Percentiles rank a stretch among this genome's conserved stretches.
phyloP scores from a whole-genome alignment of 1,139 yeast species.

The Geotrichum cucujoidarum region DNA sequence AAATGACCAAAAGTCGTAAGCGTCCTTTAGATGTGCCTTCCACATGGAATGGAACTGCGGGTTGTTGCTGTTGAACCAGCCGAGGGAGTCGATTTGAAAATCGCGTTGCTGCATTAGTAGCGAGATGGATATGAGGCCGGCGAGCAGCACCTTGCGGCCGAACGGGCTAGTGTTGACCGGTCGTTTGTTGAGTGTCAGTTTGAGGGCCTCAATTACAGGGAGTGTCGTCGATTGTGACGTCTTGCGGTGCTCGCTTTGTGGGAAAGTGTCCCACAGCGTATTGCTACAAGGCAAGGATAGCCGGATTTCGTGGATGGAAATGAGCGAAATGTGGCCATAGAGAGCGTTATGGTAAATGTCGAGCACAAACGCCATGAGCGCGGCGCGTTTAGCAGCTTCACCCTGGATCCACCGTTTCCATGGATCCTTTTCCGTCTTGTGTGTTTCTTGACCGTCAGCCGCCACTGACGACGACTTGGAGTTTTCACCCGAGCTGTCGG shows the following conservation, averaged over 20 bases:
- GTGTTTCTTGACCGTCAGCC: conserved; percentile 6
- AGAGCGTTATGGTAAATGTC: conserved; percentile 74
- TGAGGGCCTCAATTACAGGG: conserved; percentile 52
- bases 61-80: conserved; percentile 29
- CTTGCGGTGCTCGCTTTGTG: conserved; percentile 20
- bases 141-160: conserved; percentile 60
- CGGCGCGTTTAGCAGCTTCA: conserved; percentile 71
- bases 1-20: conserved; percentile 9
- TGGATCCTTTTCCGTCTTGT: conserved; percentile 23
- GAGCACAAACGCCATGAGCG: conserved; percentile 72
- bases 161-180: conserved; percentile 49
- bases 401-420: conserved; percentile 68
- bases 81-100: conserved; percentile 48
- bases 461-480: not conserved
- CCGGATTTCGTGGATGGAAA: conserved; percentile 67
- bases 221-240: conserved; percentile 24
- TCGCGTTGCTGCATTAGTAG: conserved; percentile 72
- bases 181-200: conserved; percentile 50
- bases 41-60: conserved; percentile 1
- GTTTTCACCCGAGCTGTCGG: not conserved
- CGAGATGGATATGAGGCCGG: conserved; percentile 66
- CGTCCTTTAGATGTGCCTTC: conserved; percentile 10
- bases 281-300: conserved; percentile 75
- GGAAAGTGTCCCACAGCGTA: conserved; percentile 56
- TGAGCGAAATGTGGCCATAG: conserved; percentile 66